Evolutionary conservation across 2,329 filamentous ascomycete genomes (phyloP).

Genomic region (Hypoxylon sp.): DNA sequence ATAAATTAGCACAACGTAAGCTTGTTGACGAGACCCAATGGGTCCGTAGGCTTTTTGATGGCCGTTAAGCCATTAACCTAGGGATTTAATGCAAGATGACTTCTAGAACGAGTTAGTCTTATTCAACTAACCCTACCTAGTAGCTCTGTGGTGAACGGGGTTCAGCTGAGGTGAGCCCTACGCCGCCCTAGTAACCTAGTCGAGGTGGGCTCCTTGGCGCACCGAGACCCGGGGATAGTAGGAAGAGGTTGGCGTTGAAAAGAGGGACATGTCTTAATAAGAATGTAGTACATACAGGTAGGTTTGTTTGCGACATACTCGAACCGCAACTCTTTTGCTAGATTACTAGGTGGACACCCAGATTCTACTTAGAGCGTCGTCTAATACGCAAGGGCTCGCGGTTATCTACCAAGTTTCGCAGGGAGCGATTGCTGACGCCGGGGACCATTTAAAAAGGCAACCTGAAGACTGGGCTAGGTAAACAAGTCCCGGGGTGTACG

Average conservation of each 20-base stretch:
- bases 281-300: conserved; percentile 14
- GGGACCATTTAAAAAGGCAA: conserved; percentile 1
- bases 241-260: conserved; percentile 22
- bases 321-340: conserved; percentile 10
- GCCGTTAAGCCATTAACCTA: conserved; percentile 28
- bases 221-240: conserved; percentile 27
- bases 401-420: conserved; percentile 4
- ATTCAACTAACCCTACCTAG: conserved; percentile 31
- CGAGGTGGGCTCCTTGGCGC: conserved; percentile 33
- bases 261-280: conserved; percentile 26
- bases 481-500: conserved; percentile 5
- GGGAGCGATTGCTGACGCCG: conserved; percentile 14
- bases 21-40: conserved; percentile 22
- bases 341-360: conserved; percentile 9
- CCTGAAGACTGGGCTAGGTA: conserved; percentile 8
- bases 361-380: conserved; percentile 13
- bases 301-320: conserved; percentile 19
- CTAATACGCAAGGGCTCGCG: conserved; percentile 24
- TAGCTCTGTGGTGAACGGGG: conserved; percentile 33
- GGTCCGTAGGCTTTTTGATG: conserved; percentile 10
- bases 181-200: conserved; percentile 37
- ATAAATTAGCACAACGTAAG: conserved; percentile 20
- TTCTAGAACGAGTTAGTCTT: conserved; percentile 40
- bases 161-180: conserved; percentile 48
- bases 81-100: conserved; percentile 31